Conservation (phyloP, 768 basidiomycete species). For the Rickenella mellea region DNA sequence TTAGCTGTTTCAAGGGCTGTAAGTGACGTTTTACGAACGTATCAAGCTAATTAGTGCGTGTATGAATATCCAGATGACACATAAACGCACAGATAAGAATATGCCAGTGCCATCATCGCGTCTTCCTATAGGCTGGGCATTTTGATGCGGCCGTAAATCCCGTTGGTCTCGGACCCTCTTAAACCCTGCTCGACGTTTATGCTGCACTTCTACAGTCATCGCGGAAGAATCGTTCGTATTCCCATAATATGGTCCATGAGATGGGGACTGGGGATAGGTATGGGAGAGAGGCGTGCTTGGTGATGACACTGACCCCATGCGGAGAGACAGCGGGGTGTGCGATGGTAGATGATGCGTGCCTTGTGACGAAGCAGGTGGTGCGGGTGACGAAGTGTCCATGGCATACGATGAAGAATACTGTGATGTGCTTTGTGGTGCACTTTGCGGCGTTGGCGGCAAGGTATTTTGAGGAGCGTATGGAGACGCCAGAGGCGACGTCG, state of each 20-base stretch:
- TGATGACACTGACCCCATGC: slow-evolving; percentile 53
- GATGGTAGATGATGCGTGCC: slow-evolving; percentile 41
- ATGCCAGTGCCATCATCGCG: slow-evolving; percentile 68
- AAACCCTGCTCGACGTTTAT: slow-evolving; percentile 69
- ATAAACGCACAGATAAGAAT: slow-evolving; percentile 69
- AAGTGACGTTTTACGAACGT: slow-evolving; percentile 17
- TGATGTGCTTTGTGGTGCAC: slow-evolving; percentile 37
- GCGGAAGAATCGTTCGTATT: slow-evolving; percentile 53
- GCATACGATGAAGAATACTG: slow-evolving; percentile 56
- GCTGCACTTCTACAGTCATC: slow-evolving; percentile 61
- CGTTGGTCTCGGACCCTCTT: slow-evolving; percentile 65
- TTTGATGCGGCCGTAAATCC: slow-evolving; percentile 72
- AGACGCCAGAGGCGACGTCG: background rate
- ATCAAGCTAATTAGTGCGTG: slow-evolving; percentile 4
- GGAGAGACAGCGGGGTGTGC: slow-evolving; percentile 27
- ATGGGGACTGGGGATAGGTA: slow-evolving; percentile 40
- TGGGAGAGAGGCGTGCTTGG: slow-evolving; percentile 70
- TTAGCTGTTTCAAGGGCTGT: slow-evolving; percentile 60
- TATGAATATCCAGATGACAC: background rate
- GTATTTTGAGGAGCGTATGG: background rate
- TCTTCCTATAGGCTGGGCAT: slow-evolving; percentile 51
- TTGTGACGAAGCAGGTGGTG: slow-evolving; percentile 37
- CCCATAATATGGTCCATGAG: slow-evolving; percentile 46
- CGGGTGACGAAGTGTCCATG: slow-evolving; percentile 60
- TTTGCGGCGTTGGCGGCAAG: slow-evolving; percentile 6